These are phyloP conservation scores for Rhodofomes roseus DNA, from an alignment of 1,284 basidiomycete genomes.

Conservation along the genomic window DNA sequence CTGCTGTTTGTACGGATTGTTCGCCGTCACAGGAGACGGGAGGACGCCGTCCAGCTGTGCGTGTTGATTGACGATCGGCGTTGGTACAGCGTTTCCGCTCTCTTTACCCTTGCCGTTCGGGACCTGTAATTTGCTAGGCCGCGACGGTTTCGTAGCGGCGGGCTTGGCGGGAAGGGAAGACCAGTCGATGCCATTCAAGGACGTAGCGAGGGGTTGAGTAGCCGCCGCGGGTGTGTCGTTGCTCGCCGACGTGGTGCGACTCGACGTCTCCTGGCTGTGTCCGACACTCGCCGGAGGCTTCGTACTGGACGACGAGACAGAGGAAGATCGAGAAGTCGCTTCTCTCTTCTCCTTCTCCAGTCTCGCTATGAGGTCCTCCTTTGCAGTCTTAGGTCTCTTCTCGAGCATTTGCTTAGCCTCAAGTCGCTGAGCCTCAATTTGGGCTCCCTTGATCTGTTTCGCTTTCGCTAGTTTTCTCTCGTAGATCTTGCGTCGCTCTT, in stretches of 20 bases:
- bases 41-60: neutral
- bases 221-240: too few relatives aligned
- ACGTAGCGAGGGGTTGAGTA: neutral
- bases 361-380: conserved; percentile 8
- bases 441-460: conserved; percentile 5
- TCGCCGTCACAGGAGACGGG: neutral
- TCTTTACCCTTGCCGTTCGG: neutral
- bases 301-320: neutral
- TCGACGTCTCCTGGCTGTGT: neutral
- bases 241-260: neutral
- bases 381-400: conserved; percentile 2
- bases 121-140: neutral
- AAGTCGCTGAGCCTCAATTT: neutral
- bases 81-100: neutral
- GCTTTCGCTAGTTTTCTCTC: neutral
- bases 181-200: neutral
- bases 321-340: neutral
- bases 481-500: neutral
- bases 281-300: neutral
- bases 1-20: neutral
- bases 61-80: neutral
- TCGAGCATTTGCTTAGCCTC: neutral
- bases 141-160: neutral
- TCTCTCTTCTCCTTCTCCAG: conserved; percentile 11
- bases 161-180: neutral